These are phyloP conservation scores for Globisporangium abappressorium DNA, from an alignment of 352 stramenopile species.

Conservation along the genomic window DNA sequence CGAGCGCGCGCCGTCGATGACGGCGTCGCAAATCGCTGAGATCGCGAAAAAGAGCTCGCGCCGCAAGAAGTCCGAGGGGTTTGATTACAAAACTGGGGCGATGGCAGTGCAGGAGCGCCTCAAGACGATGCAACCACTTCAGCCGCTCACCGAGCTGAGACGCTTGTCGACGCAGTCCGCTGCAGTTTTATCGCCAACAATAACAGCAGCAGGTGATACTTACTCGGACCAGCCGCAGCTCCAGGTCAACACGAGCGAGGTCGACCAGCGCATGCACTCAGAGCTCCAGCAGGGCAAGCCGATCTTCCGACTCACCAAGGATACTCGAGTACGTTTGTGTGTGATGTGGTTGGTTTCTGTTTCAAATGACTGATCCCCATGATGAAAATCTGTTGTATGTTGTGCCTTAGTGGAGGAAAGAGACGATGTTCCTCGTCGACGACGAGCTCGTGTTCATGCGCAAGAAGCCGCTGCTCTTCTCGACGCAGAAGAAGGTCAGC, in stretches of 20 bases:
- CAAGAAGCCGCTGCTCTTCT: slow-evolving; percentile 33
- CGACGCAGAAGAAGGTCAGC: slow-evolving; percentile 28
- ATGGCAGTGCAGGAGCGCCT: slow-evolving; percentile 5
- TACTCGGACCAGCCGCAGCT: not conserved
- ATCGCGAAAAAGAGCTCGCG: slow-evolving; percentile 1
- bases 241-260: not conserved
- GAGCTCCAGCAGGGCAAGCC: slow-evolving; percentile 17
- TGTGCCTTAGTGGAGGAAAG: slow-evolving; percentile 29
- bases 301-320: slow-evolving; percentile 20
- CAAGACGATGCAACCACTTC: slow-evolving; percentile 5
- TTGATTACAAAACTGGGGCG: slow-evolving; percentile 14
- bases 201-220: slow-evolving; percentile 5
- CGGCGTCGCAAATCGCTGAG: slow-evolving; percentile 4
- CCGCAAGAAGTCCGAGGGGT: slow-evolving; percentile 15
- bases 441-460: slow-evolving; percentile 31
- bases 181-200: not conserved
- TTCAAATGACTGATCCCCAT: too few relatives aligned
- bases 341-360: not conserved
- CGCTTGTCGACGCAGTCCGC: not conserved
- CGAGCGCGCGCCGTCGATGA: slow-evolving; percentile 15
- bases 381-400: too few relatives aligned
- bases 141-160: not conserved
- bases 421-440: slow-evolving; percentile 28
- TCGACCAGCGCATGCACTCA: slow-evolving; percentile 6
- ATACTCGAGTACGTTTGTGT: slow-evolving; percentile 13